Evolutionary conservation across 805 yeast genomes (phyloP), one percentile per base, ranked within the genome.

Genomic region (Candida easanensis): DNA sequence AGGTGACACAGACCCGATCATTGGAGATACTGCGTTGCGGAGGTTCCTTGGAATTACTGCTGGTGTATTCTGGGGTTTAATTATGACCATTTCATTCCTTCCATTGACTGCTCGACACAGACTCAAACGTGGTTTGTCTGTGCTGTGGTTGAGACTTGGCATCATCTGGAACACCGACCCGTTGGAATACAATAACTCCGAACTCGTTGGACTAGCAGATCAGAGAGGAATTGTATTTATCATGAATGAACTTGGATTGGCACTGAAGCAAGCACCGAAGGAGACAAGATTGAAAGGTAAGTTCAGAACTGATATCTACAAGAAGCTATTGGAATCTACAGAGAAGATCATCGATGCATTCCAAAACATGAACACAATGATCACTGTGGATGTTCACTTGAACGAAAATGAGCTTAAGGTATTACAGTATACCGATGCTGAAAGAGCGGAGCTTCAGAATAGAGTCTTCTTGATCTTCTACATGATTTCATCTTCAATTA

Each of bases 91-190:
- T 27, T 67, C 77, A 1, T 71, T 86, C 39, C 69, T 84, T 39
- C 95, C 95, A 4, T 80, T 80, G 57, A 80, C 88, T 56, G 95
- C 96, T 0, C 69, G 95, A 36, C 69, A 77, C 13, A 66, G 88
- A 37, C 64, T 87, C 46, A 79, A 85, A 45, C 69, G 71, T 21
- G 87, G 88, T 0, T 58, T 87, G 18, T 76, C 88, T 0, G 65
- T 80, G 3, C 67, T 86, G 18, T 88, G 95, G 95, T 66, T 88
- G 32, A 68, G 89, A 34, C 73, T 87, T 74, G 96, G 96, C 1
- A 73, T 88, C 18, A 72, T 81, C 8, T 87, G 95, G 95, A 82
- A 82, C 51, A 68, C 80, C 38, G 91, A 85, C 50, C 88, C 90
- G 2, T 63, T 87, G 48, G 74, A 71, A 15, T 63, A 60, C n/a